Percentiles rank a stretch among this genome's conserved stretches.
Conservation (phyloP, 2,329 filamentous ascomycete species). For the Arthroderma sp. region DNA sequence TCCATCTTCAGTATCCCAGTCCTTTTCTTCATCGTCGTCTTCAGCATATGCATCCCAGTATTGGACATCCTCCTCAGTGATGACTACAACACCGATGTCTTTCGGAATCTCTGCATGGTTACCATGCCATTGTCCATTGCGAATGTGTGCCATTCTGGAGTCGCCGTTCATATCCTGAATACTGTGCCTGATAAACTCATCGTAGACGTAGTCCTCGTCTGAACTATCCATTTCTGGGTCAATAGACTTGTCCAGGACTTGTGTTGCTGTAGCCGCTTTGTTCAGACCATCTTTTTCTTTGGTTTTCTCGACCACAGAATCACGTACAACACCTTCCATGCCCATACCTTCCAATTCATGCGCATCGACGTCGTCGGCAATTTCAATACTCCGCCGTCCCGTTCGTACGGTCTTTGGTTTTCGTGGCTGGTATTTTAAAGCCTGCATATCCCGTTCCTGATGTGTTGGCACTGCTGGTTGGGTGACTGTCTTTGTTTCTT, state of each 20-base stretch:
- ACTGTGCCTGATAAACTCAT: slow-evolving; percentile 45
- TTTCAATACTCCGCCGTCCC: background rate
- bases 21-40: slow-evolving; percentile 38
- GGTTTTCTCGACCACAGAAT: too few relatives aligned
- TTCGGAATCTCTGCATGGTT: slow-evolving; percentile 12
- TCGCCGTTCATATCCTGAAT: slow-evolving; percentile 17
- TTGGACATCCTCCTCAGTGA: slow-evolving; percentile 32
- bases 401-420: slow-evolving; percentile 13
- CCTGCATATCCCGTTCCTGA: background rate
- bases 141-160: slow-evolving; percentile 4
- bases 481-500: slow-evolving; percentile 14
- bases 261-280: background rate
- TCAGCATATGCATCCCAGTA: slow-evolving; percentile 45
- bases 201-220: slow-evolving; percentile 47
- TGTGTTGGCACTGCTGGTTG: background rate
- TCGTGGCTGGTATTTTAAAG: slow-evolving; percentile 26
- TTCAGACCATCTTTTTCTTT: background rate
- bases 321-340: background rate
- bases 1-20: slow-evolving; percentile 47
- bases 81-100: slow-evolving; percentile 30
- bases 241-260: slow-evolving; percentile 3
- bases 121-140: slow-evolving; percentile 6
- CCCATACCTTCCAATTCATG: background rate
- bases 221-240: slow-evolving; percentile 21
- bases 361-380: background rate